phyloP scores from a whole-genome alignment of 768 basidiomycete species.

The Hydnum rufescens region DNA sequence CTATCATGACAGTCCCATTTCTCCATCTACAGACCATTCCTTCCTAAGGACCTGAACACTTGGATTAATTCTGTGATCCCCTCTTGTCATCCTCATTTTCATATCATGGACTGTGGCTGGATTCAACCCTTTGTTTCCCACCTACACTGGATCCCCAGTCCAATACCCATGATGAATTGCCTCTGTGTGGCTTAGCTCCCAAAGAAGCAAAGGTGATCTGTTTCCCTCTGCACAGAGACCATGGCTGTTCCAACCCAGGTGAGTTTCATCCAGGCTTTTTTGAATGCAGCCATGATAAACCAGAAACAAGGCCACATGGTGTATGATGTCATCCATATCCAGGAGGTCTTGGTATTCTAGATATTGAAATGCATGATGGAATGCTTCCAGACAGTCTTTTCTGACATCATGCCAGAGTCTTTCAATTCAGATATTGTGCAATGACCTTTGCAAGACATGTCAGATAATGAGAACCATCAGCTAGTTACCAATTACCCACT shows the following conservation, averaged over 20 bases:
- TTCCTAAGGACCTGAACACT: too few species aligned
- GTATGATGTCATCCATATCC: conserved; percentile 13
- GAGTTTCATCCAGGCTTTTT: conserved; percentile 13
- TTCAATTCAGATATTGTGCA: conserved; percentile 15
- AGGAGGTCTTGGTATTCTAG: conserved; percentile 15
- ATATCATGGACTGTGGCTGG: too few species aligned
- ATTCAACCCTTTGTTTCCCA: too few species aligned
- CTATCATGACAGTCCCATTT: too few species aligned
- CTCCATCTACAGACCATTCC: background rate
- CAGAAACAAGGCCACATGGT: conserved; percentile 14
- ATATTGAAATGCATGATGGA: conserved; percentile 16
- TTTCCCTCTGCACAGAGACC: conserved; percentile 13
- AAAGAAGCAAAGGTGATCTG: conserved; percentile 13
- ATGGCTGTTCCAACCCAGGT: conserved; percentile 16
- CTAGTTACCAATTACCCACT: conserved; percentile 1
- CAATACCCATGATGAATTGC: conserved; percentile 16
- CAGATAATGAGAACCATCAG: background rate
- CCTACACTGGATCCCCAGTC: conserved; percentile 13
- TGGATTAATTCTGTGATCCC: conserved; percentile 7
- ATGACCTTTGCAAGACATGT: conserved; percentile 7
- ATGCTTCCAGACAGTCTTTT: conserved; percentile 17
- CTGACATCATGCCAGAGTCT: conserved; percentile 20
- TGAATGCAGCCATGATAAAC: conserved; percentile 18
- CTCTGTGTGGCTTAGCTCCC: conserved; percentile 14
- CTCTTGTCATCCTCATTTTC: conserved; percentile 11